Conservation (phyloP, 139 green algal species). For the Micractinium sp. region DNA sequence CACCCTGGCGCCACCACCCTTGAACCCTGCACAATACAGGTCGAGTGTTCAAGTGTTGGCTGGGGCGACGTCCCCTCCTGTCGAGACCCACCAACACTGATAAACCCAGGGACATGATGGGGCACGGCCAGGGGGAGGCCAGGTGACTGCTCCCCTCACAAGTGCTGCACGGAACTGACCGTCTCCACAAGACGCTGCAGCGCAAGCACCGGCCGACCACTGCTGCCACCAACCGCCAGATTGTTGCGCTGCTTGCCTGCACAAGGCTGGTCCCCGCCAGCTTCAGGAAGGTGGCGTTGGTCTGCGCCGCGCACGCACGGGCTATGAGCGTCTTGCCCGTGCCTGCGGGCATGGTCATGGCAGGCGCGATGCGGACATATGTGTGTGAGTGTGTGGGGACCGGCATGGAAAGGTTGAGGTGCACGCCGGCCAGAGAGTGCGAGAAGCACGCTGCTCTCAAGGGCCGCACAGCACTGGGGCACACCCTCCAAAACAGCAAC, state of each 20-base stretch:
- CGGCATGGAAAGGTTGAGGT: neutral
- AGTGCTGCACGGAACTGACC: too few relatives aligned
- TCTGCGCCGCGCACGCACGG: slow-evolving; percentile 94
- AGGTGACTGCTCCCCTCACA: too few relatives aligned
- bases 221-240: neutral
- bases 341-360: slow-evolving; percentile 44
- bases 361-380: neutral
- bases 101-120: too few relatives aligned
- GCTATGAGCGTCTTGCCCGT: slow-evolving; percentile 98
- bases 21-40: too few relatives aligned
- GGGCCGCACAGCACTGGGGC: too few relatives aligned
- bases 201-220: neutral
- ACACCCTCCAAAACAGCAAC: too few relatives aligned
- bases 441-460: neutral
- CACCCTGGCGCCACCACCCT: too few relatives aligned
- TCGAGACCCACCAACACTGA: too few relatives aligned
- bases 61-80: too few relatives aligned
- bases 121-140: too few relatives aligned
- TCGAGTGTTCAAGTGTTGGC: too few relatives aligned
- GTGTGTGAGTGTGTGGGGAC: neutral
- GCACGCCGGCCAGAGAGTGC: neutral
- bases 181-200: too few relatives aligned
- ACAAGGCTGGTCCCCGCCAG: slow-evolving; percentile 96
- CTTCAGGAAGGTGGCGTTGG: slow-evolving; percentile 99
- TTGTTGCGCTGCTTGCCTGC: slow-evolving; percentile 44